These are phyloP conservation scores for Termitomyces sp. DNA, from an alignment of 768 basidiomycete species.

Conservation along the genomic window DNA sequence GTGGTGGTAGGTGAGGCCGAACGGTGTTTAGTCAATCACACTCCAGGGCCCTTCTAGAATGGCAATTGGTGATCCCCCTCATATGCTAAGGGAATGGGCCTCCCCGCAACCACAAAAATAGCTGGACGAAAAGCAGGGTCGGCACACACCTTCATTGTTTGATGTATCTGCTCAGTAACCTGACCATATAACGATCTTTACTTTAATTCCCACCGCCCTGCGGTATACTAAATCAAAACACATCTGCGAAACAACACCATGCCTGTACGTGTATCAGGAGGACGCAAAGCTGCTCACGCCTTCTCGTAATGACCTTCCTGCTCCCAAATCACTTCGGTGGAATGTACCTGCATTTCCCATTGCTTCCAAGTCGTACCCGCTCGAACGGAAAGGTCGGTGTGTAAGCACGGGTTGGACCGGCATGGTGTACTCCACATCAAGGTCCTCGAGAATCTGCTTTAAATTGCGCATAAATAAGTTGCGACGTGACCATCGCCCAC, in stretches of 20 bases:
- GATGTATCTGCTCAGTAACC: neutral
- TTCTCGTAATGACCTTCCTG: conserved; percentile 5
- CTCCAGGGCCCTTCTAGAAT: too few species aligned
- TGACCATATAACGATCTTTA: neutral
- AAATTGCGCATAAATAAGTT: conserved; percentile 72
- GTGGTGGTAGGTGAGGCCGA: conserved; percentile 38
- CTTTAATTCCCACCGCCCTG: neutral
- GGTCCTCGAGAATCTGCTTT: conserved; percentile 65
- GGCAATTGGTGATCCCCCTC: conserved; percentile 21
- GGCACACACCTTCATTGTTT: conserved; percentile 72
- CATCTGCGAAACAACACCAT: neutral
- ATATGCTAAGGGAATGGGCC: too few species aligned
- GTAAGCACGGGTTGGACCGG: conserved; percentile 70
- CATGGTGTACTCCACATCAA: conserved; percentile 64
- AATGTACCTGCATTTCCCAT: conserved; percentile 26
- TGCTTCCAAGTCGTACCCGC: conserved; percentile 1
- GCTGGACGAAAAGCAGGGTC: conserved; percentile 68
- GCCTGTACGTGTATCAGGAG: neutral
- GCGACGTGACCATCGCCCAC: conserved; percentile 69
- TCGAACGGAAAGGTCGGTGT: conserved; percentile 19
- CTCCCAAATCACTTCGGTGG: conserved; percentile 7
- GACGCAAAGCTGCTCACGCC: conserved; percentile 7
- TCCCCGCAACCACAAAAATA: conserved; percentile 33
- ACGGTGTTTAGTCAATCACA: conserved; percentile 32
- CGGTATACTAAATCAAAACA: neutral